Conservation (phyloP, 495 filamentous ascomycete genomes). For the Penicillium goetzii region DNA sequence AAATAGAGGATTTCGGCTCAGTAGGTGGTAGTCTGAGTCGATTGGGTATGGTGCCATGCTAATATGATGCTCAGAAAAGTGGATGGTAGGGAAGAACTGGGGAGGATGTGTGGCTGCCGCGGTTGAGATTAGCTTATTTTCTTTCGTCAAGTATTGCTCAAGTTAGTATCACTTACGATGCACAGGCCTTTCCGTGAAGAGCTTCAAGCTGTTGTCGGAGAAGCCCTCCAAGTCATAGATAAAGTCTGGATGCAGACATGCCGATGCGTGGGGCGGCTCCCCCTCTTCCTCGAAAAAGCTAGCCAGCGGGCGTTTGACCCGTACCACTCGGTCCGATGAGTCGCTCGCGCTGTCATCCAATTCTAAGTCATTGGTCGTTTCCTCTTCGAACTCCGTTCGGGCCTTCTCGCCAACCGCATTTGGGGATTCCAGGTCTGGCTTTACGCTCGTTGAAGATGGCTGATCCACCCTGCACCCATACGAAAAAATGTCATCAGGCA, state of each 20-base stretch:
- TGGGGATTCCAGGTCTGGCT: neutral
- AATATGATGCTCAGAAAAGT: slow-evolving; percentile 61
- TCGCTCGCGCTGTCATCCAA: neutral
- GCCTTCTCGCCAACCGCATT: neutral
- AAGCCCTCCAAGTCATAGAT: neutral
- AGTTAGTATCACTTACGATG: slow-evolving; percentile 22
- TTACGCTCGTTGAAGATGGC: neutral
- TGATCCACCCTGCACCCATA: slow-evolving; percentile 30
- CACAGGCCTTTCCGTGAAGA: slow-evolving; percentile 7
- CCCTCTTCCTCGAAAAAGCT: slow-evolving; percentile 27
- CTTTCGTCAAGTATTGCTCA: neutral
- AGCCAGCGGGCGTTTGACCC: slow-evolving; percentile 10
- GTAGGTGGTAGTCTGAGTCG: slow-evolving; percentile 45
- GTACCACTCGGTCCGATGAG: neutral
- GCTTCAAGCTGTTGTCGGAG: neutral
- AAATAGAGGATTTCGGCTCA: slow-evolving; percentile 53
- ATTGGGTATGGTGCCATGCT: slow-evolving; percentile 57
- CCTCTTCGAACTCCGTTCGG: neutral
- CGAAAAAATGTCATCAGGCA: slow-evolving; percentile 39
- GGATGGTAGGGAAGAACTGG: slow-evolving; percentile 54
- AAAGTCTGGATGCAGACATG: slow-evolving; percentile 11
- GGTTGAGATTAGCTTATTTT: neutral
- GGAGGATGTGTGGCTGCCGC: slow-evolving; percentile 23
- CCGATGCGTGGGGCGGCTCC: slow-evolving; percentile 8
- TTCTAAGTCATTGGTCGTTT: neutral